Base-by-base conservation (phyloP, 1,284 basidiomycete genomes). In the Moesziomyces parantarcticus region DNA sequence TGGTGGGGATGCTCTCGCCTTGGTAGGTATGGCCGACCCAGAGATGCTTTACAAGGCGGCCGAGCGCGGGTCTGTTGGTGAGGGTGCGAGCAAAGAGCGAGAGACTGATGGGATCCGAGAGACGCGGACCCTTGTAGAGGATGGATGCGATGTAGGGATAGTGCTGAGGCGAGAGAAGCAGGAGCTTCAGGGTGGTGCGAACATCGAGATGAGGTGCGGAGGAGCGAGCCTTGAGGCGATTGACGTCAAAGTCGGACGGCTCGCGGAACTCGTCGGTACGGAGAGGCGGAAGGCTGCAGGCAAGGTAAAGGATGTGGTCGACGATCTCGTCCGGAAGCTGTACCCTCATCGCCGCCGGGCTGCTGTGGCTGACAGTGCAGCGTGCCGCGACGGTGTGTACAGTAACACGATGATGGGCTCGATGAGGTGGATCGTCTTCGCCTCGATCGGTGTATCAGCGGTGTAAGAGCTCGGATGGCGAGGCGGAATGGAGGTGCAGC, bases 271-370 rank as follows among this genome's bases (percentile, higher is more conserved):
- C 54, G 8, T 64, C 58, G 26, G 52, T 60, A 20, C 50, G 60
- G 16, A 67, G 64, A 29, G 64, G 64, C 42, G 64, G 70, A 44
- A 68, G 56, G 34, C 57, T 66, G 58, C 74, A 76, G 42, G 74
- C 74, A 25, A 69, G 61, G 41, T 58, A 55, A 32, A 76, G 63
- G 61, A 76, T 76, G 41, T 73, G 61, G 26, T 76, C 66, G 50
- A 76, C 65, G 47, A 76, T 57, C 60, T 76, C 74, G 39, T 76
- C 74, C 44, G 74, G 74, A 13, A 76, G 65, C 34, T 66, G 70
- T 23, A 58, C 50, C 42, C 39, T 50, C 42, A 50, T 52, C 40
- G 56, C 42, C 42, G 59, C 54, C 23, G 59, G 48, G 59, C 58
- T 68, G 26, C 39, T 44, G 29, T 36, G 43, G 48, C 34, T 10